Evolutionary conservation across 1,284 basidiomycete genomes (phyloP).

Genomic region (Papiliotrema nemorosa): DNA sequence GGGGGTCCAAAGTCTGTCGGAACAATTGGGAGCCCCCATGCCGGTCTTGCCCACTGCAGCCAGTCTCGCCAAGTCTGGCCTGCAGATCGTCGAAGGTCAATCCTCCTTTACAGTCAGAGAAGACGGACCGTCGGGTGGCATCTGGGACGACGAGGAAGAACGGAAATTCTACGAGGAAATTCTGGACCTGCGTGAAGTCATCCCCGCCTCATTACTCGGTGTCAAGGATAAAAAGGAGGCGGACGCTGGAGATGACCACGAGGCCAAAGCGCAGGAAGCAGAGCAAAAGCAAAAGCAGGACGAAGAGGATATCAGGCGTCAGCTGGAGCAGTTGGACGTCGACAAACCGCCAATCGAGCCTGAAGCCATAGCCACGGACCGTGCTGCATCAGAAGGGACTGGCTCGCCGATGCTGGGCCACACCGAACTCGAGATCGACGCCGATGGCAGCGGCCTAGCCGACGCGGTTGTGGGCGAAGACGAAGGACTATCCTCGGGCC

Average conservation of each 20-base stretch:
- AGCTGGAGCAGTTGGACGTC: conserved; percentile 42
- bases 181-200: conserved; percentile 83
- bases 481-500: conserved; percentile 61
- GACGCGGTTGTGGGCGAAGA: conserved; percentile 31
- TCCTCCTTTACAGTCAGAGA: conserved; percentile 56
- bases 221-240: conserved; percentile 58
- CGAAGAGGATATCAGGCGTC: conserved; percentile 53
- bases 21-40: conserved; percentile 74
- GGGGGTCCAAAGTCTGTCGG: conserved; percentile 84
- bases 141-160: conserved; percentile 99
- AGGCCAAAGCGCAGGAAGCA: conserved; percentile 20
- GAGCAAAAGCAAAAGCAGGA: conserved; percentile 45
- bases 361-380: conserved; percentile 2
- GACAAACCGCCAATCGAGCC: conserved; percentile 6
- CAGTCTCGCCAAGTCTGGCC: conserved; percentile 41
- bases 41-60: conserved; percentile 76
- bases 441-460: conserved; percentile 27
- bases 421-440: conserved; percentile 26
- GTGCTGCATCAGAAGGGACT: conserved; percentile 47
- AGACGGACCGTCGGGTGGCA: conserved; percentile 64
- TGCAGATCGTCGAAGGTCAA: conserved; percentile 52
- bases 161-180: conserved; percentile 91
- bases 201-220: conserved; percentile 83
- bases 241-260: conserved; percentile 21
- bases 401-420: conserved; percentile 2